Conservation (phyloP, 768 basidiomycete genomes). For the Tricholoma hemisulphureum region DNA sequence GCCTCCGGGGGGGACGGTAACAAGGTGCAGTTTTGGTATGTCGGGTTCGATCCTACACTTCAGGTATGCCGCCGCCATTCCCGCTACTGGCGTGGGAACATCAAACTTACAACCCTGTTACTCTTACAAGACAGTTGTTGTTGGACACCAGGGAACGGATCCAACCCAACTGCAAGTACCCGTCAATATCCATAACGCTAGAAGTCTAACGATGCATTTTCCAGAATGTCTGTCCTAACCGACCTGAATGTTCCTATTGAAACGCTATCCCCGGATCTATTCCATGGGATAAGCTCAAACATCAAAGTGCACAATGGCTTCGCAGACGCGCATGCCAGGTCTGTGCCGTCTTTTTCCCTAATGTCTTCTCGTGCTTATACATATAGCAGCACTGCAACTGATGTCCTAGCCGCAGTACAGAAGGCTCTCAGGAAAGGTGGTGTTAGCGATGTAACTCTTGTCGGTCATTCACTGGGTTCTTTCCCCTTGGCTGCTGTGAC, state of each 20-base stretch:
- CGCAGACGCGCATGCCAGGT: conserved; percentile 43
- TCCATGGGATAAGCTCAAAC: conserved; percentile 44
- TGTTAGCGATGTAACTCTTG: conserved; percentile 39
- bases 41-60: conserved; percentile 23
- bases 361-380: conserved; percentile 39
- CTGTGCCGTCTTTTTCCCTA: conserved; percentile 14
- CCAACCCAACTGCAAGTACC: conserved; percentile 25
- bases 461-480: conserved; percentile 41
- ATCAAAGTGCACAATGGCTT: conserved; percentile 55
- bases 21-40: conserved; percentile 41
- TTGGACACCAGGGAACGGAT: conserved; percentile 22
- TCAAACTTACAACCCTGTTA: not conserved
- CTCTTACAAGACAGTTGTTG: conserved; percentile 14
- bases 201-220: not conserved
- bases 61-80: conserved; percentile 7
- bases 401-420: conserved; percentile 46
- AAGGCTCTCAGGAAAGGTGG: conserved; percentile 33
- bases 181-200: not conserved
- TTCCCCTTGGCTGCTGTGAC: conserved; percentile 15
- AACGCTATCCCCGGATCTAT: conserved; percentile 38
- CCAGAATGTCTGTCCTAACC: conserved; percentile 32
- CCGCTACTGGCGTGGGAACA: not conserved
- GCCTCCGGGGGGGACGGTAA: conserved; percentile 47
- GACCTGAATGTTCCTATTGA: conserved; percentile 40
- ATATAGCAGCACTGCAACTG: conserved; percentile 33